phyloP scores from a whole-genome alignment of 2,329 filamentous ascomycete species.

The Curvularia verruculosa region DNA sequence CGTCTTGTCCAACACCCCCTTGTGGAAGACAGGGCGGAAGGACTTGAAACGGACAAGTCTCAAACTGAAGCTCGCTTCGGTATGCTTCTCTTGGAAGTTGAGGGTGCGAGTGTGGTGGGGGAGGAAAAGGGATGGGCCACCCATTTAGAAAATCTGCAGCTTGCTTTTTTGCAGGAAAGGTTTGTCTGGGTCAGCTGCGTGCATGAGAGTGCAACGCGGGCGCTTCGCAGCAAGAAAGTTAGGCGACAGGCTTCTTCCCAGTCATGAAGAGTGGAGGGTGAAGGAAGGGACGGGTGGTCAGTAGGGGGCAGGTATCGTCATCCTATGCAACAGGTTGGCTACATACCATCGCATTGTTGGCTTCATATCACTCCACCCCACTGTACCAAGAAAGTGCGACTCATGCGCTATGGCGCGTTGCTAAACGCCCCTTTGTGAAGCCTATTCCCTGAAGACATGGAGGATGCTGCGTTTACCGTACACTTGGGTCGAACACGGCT shows the following conservation, averaged over 20 bases:
- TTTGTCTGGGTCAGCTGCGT: not conserved
- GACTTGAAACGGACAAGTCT: not conserved
- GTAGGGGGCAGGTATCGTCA: not conserved
- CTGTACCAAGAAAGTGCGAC: not conserved
- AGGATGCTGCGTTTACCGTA: constrained; percentile 6
- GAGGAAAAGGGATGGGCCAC: not conserved
- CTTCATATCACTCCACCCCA: not conserved
- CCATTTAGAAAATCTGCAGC: not conserved
- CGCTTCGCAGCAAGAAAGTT: not conserved
- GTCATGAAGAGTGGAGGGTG: not conserved
- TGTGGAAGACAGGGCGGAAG: too few relatives aligned
- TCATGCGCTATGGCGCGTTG: not conserved
- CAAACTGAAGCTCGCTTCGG: not conserved
- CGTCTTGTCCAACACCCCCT: not conserved
- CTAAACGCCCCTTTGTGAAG: not conserved
- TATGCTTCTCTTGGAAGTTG: not conserved
- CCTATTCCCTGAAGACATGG: constrained; percentile 4
- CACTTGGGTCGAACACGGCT: constrained; percentile 11
- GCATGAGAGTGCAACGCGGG: not conserved
- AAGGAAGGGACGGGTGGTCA: not conserved
- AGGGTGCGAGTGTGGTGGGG: not conserved
- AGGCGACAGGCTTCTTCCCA: not conserved
- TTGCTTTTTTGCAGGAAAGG: not conserved
- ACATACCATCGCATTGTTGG: not conserved
- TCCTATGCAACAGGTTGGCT: not conserved